phyloP scores from a whole-genome alignment of 129 eudicot species.

The Oenanthe sinensis region DNA sequence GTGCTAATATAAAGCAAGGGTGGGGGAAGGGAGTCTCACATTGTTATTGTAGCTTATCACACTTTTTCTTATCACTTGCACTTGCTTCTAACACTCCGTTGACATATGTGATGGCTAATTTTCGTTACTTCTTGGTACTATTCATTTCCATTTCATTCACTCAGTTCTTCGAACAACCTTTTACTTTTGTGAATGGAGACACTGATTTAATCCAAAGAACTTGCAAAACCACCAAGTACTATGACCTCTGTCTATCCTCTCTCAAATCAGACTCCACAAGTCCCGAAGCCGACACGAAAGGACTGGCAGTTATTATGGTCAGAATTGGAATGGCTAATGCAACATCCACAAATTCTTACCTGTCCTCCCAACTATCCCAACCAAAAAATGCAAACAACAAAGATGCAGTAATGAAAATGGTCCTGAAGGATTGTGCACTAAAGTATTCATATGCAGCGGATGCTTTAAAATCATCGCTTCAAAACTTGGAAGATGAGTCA shows the following conservation, averaged over 20 bases:
- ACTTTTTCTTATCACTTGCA: neutral
- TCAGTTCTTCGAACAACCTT: slow-evolving; percentile 10
- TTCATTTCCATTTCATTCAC: slow-evolving; percentile 23
- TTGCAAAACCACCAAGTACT: slow-evolving; percentile 65
- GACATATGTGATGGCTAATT: slow-evolving; percentile 24
- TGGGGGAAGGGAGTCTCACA: neutral
- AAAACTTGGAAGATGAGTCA: slow-evolving; percentile 36
- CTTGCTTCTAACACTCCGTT: neutral
- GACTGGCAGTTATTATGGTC: slow-evolving; percentile 57
- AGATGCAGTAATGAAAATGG: slow-evolving; percentile 24
- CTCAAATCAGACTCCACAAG: slow-evolving; percentile 66
- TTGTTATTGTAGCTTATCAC: neutral
- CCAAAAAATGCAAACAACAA: slow-evolving; percentile 14
- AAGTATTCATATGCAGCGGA: slow-evolving; percentile 45
- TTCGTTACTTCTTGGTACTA: slow-evolving; percentile 14
- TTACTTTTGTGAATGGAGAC: slow-evolving; percentile 28
- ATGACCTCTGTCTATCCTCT: slow-evolving; percentile 66
- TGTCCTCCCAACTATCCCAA: slow-evolving; percentile 29
- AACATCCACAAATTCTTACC: slow-evolving; percentile 42
- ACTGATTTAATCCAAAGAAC: slow-evolving; percentile 50
- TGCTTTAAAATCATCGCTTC: slow-evolving; percentile 44
- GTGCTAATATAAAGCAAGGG: neutral
- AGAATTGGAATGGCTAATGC: slow-evolving; percentile 51
- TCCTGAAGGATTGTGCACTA: slow-evolving; percentile 46
- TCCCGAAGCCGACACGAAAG: slow-evolving; percentile 56